Percentiles rank a stretch among this genome's conserved stretches.
Evolutionary conservation across 495 filamentous ascomycete species (phyloP).

Genomic region (Aspergillus campestris): DNA sequence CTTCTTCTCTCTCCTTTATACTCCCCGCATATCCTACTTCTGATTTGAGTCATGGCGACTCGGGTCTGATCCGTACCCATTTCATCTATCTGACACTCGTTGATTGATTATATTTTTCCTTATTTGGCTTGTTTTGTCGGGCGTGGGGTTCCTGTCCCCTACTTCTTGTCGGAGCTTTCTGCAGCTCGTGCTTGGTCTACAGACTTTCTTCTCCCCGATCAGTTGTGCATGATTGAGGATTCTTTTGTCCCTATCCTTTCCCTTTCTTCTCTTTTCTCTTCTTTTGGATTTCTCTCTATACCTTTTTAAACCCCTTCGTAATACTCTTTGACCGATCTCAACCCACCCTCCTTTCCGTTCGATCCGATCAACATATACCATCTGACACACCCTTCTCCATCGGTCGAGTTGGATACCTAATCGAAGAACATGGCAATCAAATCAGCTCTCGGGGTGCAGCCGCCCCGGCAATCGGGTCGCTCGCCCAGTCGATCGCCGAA

Average conservation of each 20-base stretch:
- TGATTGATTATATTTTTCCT: constrained; percentile 22
- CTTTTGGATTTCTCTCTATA: too few species aligned
- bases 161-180: constrained; percentile 6
- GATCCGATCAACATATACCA: too few species aligned
- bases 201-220: not conserved
- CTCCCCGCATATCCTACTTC: not conserved
- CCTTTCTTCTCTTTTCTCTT: not conserved
- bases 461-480: constrained; percentile 26
- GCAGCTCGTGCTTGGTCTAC: constrained; percentile 1
- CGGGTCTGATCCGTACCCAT: constrained; percentile 3
- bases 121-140: constrained; percentile 1
- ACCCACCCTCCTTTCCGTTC: too few species aligned
- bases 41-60: constrained; percentile 25
- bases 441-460: constrained; percentile 30
- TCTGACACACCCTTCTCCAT: too few species aligned
- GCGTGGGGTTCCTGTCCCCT: constrained; percentile 3
- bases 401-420: too few species aligned
- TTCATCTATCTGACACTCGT: constrained; percentile 27
- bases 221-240: not conserved
- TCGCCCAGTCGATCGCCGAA: constrained; percentile 36
- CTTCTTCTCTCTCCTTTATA: constrained; percentile 12
- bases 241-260: not conserved
- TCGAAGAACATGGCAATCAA: constrained; percentile 22
- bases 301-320: too few species aligned
- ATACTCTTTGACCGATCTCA: too few species aligned